Evolutionary conservation across 345 rosid genomes (phyloP).

Genomic region (Nephelium lappaceum): DNA sequence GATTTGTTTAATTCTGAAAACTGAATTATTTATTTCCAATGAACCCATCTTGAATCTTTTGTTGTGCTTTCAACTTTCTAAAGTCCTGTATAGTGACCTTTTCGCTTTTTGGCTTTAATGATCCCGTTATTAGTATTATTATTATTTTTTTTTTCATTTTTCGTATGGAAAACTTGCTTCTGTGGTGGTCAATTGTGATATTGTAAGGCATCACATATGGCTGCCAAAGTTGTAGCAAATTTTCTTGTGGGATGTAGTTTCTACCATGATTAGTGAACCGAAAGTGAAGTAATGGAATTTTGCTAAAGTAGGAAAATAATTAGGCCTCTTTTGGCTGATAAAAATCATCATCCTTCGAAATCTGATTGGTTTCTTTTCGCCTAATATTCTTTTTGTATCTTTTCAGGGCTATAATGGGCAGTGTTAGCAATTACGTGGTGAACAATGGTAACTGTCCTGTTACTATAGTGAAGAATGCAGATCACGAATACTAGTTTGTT

Average conservation of each 20-base stretch:
- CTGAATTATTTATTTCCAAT: too few relatives aligned
- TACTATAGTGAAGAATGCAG: slow-evolving; percentile 62
- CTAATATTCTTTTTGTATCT: neutral
- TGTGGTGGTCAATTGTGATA: neutral
- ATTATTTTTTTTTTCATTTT: neutral
- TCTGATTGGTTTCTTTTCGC: neutral
- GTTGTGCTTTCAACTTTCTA: neutral
- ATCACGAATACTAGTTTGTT: slow-evolving; percentile 21
- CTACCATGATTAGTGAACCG: neutral
- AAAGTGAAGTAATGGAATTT: neutral
- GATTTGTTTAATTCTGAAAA: too few relatives aligned
- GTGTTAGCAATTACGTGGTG: slow-evolving; percentile 84
- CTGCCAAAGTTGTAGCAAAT: neutral
- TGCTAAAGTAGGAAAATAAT: neutral
- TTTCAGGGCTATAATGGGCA: slow-evolving; percentile 72
- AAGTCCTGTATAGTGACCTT: neutral
- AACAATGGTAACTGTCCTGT: slow-evolving; percentile 74
- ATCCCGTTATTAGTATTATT: neutral
- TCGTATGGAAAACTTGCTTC: neutral
- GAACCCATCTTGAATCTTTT: neutral
- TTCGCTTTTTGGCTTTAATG: neutral
- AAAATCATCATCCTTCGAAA: neutral
- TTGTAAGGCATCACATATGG: neutral
- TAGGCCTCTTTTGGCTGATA: neutral
- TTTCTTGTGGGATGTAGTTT: neutral